Evolutionary conservation across 805 yeast species (phyloP).

Genomic region (Wickerhamiella vanderwaltii): DNA sequence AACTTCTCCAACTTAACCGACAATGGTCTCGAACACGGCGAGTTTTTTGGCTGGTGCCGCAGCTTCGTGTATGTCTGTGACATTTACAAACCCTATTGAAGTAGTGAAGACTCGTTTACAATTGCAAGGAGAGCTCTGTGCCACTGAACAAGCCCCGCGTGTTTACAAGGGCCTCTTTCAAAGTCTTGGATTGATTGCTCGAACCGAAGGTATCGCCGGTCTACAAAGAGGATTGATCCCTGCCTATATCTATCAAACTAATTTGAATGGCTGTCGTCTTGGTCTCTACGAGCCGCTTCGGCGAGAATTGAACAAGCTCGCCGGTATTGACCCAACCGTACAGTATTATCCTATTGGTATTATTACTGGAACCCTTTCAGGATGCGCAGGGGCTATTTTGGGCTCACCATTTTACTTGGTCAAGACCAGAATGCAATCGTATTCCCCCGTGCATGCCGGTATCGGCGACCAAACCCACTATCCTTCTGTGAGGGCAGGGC

Average conservation of each 20-base stretch:
- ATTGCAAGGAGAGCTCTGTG: slow-evolving; percentile 78
- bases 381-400: slow-evolving; percentile 74
- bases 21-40: slow-evolving; percentile 30
- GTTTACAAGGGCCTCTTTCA: slow-evolving; percentile 78
- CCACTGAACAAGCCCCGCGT: slow-evolving; percentile 33
- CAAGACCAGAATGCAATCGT: slow-evolving; percentile 95
- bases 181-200: slow-evolving; percentile 58
- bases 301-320: slow-evolving; percentile 39
- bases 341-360: slow-evolving; percentile 56
- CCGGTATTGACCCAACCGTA: slow-evolving; percentile 40
- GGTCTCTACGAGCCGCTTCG: slow-evolving; percentile 91
- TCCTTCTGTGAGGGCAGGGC: slow-evolving; percentile 53
- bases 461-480: slow-evolving; percentile 93
- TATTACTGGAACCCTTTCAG: slow-evolving; percentile 68
- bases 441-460: slow-evolving; percentile 42
- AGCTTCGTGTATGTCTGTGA: slow-evolving; percentile 97
- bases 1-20: neutral
- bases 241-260: slow-evolving; percentile 83
- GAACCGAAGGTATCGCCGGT: slow-evolving; percentile 77
- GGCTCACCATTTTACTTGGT: slow-evolving; percentile 89
- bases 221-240: slow-evolving; percentile 80
- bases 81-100: slow-evolving; percentile 92
- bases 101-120: slow-evolving; percentile 92
- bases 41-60: slow-evolving; percentile 84
- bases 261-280: slow-evolving; percentile 84